Evolutionary conservation across 2,329 filamentous ascomycete genomes (phyloP).

Genomic region (Aspergillus versicolor): DNA sequence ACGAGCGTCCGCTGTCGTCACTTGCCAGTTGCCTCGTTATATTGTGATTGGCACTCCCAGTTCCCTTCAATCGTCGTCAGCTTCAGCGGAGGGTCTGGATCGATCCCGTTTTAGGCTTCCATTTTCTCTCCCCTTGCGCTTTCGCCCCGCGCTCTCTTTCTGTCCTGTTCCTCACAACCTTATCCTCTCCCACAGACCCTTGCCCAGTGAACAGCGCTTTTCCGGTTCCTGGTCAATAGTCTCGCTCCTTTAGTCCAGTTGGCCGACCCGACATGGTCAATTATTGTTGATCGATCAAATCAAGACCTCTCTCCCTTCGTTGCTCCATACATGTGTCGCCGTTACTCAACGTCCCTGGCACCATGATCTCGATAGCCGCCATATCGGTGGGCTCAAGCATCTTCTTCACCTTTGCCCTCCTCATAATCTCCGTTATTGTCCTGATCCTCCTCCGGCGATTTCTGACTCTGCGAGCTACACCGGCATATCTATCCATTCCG

Average conservation of each 20-base stretch:
- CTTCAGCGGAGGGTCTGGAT: background rate
- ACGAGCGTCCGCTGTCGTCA: background rate
- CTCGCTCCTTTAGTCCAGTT: constrained; percentile 10
- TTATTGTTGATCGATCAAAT: constrained; percentile 19
- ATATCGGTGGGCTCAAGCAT: constrained; percentile 72
- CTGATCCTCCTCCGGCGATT: constrained; percentile 86
- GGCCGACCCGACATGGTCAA: constrained; percentile 14
- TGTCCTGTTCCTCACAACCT: background rate
- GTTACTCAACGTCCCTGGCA: constrained; percentile 19
- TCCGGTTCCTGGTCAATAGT: constrained; percentile 16
- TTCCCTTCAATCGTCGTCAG: constrained; percentile 13
- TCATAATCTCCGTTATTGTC: constrained; percentile 72
- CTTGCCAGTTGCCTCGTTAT: background rate
- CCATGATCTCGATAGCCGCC: constrained; percentile 35
- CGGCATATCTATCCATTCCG: constrained; percentile 83
- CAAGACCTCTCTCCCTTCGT: constrained; percentile 10
- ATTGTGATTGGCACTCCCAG: constrained; percentile 9
- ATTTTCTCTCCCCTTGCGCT: constrained; percentile 9
- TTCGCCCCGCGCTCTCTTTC: constrained; percentile 4
- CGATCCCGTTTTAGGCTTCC: constrained; percentile 5
- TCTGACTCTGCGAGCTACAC: constrained; percentile 84
- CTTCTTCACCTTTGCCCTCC: constrained; percentile 71
- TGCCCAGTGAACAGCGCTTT: background rate
- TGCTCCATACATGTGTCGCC: constrained; percentile 12
- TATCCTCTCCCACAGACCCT: background rate